phyloP scores from a whole-genome alignment of 768 basidiomycete species.

The Kwoniella europaea region DNA sequence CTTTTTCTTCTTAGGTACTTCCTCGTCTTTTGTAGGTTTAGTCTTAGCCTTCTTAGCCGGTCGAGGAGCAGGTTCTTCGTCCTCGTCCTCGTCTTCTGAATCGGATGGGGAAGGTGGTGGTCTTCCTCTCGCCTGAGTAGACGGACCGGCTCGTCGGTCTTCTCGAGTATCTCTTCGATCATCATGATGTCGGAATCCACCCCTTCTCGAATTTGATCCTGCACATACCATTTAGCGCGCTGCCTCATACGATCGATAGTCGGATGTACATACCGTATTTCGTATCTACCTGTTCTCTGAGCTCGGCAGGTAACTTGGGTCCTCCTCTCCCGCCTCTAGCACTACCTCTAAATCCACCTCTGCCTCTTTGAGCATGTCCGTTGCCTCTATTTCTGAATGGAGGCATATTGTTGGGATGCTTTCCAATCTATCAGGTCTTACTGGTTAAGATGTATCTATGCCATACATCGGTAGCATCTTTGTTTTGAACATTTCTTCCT shows the following conservation, averaged over 20 bases:
- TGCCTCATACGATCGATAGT: background rate
- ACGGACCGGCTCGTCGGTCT: slow-evolving; percentile 16
- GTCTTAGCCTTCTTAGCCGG: background rate
- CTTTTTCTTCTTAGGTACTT: slow-evolving; percentile 34
- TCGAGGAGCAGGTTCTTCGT: slow-evolving; percentile 3
- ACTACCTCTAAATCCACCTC: slow-evolving; percentile 21
- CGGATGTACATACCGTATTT: slow-evolving; percentile 18
- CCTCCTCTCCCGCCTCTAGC: slow-evolving; percentile 22
- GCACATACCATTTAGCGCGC: background rate
- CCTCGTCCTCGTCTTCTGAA: slow-evolving; percentile 9
- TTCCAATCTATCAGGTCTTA: background rate
- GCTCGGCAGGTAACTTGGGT: slow-evolving; percentile 40
- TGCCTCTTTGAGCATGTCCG: slow-evolving; percentile 11
- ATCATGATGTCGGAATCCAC: slow-evolving; percentile 17
- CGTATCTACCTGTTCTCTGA: slow-evolving; percentile 34
- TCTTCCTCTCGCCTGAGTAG: slow-evolving; percentile 1
- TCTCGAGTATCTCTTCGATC: slow-evolving; percentile 13
- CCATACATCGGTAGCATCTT: no score
- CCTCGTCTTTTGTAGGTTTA: background rate
- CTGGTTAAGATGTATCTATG: no score
- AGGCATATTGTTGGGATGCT: slow-evolving; percentile 3
- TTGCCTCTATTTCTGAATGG: slow-evolving; percentile 22
- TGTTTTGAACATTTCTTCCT: no score
- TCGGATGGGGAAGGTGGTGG: background rate
- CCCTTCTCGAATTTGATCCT: slow-evolving; percentile 20